Percentiles rank a stretch among this genome's conserved stretches.
Conservation (phyloP, 2,329 filamentous ascomycete genomes). For the Calcarisporium arbuscula region DNA sequence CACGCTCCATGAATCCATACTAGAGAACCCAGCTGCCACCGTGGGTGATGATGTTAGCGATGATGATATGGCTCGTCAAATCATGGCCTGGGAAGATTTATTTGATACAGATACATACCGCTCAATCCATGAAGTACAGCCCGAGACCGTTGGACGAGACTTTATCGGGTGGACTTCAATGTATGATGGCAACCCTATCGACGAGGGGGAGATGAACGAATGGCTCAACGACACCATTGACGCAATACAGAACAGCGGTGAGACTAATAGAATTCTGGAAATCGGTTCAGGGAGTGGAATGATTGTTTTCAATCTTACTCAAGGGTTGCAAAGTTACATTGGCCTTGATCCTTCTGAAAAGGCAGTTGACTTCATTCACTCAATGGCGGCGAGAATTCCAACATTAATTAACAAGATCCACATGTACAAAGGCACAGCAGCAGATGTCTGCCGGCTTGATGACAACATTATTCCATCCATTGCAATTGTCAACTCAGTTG, state of each 20-base stretch:
- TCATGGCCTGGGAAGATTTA: neutral
- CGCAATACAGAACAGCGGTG: conserved; percentile 10
- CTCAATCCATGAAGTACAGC: neutral
- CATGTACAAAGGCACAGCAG: conserved; percentile 15
- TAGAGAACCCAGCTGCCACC: neutral
- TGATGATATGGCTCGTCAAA: neutral
- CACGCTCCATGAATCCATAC: no score
- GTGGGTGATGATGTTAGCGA: neutral
- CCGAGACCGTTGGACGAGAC: conserved; percentile 9
- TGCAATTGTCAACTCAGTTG: conserved; percentile 20
- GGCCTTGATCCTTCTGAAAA: conserved; percentile 19
- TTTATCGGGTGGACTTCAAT: conserved; percentile 25
- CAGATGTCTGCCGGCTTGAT: conserved; percentile 8
- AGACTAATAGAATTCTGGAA: conserved; percentile 16
- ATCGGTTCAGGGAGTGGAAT: conserved; percentile 23
- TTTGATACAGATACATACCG: neutral
- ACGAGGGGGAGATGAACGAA: conserved; percentile 21
- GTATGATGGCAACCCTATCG: conserved; percentile 20
- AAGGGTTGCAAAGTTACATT: conserved; percentile 15
- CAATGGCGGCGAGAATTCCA: conserved; percentile 7
- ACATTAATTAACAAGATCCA: conserved; percentile 7
- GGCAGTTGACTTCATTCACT: conserved; percentile 14
- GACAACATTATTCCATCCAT: conserved; percentile 5
- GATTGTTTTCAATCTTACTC: conserved; percentile 22
- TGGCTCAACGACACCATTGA: conserved; percentile 23